Evolutionary conservation across 2,329 filamentous ascomycete genomes (phyloP).

Genomic region (Fusarium buharicum): DNA sequence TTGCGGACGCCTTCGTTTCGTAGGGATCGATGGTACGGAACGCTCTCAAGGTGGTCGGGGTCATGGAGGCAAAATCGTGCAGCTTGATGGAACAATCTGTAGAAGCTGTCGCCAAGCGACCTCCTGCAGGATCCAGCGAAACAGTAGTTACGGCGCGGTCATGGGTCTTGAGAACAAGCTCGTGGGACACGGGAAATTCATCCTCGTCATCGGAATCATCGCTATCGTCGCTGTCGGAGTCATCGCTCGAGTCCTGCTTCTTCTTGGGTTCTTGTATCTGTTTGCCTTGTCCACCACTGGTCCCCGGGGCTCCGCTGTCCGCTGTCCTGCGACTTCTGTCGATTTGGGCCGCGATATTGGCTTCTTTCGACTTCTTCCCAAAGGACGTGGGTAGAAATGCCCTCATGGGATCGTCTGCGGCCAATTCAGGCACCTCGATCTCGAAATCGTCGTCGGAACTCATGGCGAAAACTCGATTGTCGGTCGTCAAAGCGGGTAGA

Average conservation of each 20-base stretch:
- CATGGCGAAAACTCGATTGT: constrained; percentile 53
- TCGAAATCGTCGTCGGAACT: constrained; percentile 70
- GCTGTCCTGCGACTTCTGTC: constrained; percentile 75
- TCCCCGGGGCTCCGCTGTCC: constrained; percentile 23
- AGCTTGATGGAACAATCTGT: constrained; percentile 92
- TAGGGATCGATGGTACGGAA: constrained; percentile 94
- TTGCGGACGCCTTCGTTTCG: constrained; percentile 73
- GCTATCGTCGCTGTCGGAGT: constrained; percentile 60
- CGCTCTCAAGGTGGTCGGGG: constrained; percentile 89
- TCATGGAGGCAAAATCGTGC: constrained; percentile 96
- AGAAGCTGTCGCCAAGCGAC: constrained; percentile 87
- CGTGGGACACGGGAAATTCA: constrained; percentile 91
- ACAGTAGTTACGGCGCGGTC: constrained; percentile 86
- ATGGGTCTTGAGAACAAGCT: constrained; percentile 92
- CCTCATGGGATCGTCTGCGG: constrained; percentile 75
- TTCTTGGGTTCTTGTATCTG: constrained; percentile 34
- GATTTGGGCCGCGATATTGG: constrained; percentile 83
- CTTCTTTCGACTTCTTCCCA: constrained; percentile 79
- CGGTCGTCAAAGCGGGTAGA: constrained; percentile 23
- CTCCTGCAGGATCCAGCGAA: constrained; percentile 85
- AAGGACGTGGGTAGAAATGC: constrained; percentile 85
- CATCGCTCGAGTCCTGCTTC: constrained; percentile 58
- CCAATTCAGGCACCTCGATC: constrained; percentile 64
- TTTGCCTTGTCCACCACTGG: constrained; percentile 20
- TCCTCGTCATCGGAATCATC: constrained; percentile 79